Evolutionary conservation across 1,284 basidiomycete species (phyloP), one percentile per base, ranked within the genome.

Genomic region (Fomitiporia mediterranea): DNA sequence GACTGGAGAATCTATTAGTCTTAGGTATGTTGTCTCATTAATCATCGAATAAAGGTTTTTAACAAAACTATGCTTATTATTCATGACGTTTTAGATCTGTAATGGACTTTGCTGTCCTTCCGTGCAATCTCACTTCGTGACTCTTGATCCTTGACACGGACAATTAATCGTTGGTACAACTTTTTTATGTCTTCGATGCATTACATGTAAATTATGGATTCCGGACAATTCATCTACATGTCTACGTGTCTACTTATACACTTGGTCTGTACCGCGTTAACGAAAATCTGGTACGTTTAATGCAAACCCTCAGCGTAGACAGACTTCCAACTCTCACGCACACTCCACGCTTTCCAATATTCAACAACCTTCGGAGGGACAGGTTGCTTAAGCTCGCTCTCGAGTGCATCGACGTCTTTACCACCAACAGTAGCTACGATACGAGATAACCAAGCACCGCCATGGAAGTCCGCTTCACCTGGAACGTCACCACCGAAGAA

Each of bases 1-100:
- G 63, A 80, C 82, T 9, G 84, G 82, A 0, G 83, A 83, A 65
- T 77, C 83, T 0, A 82, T 89, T 67, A 88, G 91, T 64, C 75
- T 94, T 34, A 74, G 86, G 87, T 88, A 60, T 49, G 75, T 65
- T 4, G 17, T 42, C 7, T 42, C 27, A 42, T 15, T 35, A 38
- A 9, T 25, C 15, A 7, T n/a, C 23, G 27, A 15, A 27, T n/a
- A 37, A 2, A 37, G 27, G 34, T 44, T 34, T n/a, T n/a, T n/a
- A n/a, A n/a, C n/a, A n/a, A 25, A 35, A 37, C 7, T 25, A 6
- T 49, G 3, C 27, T 27, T 51, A 0, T 28, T 9, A 28, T 27
- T 39, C 21, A 17, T 37, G 35, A 43, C 39, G 11, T 47, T 15
- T 8, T 27, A 59, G 57, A 47, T 59, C 57, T 50, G 53, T 59